phyloP scores from a whole-genome alignment of 495 filamentous ascomycete species.

The Talaromyces stipitatus region DNA sequence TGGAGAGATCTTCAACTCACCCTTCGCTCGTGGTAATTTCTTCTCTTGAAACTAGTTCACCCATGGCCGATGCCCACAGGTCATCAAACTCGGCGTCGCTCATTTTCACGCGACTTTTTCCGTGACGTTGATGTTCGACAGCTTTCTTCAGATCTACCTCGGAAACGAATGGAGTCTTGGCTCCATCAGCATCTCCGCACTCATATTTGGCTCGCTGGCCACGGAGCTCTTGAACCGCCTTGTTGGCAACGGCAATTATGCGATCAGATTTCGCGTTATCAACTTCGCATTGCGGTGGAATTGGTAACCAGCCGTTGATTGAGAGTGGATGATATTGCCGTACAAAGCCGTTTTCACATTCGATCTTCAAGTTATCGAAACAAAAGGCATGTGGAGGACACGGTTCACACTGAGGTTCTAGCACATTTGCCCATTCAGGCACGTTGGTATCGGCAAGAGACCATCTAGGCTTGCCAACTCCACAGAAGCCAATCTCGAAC shows the following conservation, averaged over 20 bases:
- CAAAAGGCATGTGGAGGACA: conserved; percentile 91
- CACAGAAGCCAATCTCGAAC: conserved; percentile 89
- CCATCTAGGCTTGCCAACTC: conserved; percentile 62
- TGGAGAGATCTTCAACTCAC: conserved; percentile 53
- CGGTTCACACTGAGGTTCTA: conserved; percentile 81
- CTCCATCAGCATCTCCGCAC: conserved; percentile 62
- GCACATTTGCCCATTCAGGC: conserved; percentile 57
- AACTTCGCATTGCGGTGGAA: conserved; percentile 89
- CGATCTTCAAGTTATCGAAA: conserved; percentile 64
- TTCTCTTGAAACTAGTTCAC: conserved; percentile 73
- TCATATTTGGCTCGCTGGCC: conserved; percentile 83
- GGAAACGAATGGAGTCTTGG: conserved; percentile 56
- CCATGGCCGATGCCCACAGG: conserved; percentile 78
- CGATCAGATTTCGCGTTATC: conserved; percentile 86
- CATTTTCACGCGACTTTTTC: conserved; percentile 75
- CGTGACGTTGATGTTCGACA: conserved; percentile 58
- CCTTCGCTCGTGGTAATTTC: conserved; percentile 68
- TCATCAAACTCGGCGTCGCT: conserved; percentile 85
- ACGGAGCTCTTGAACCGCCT: conserved; percentile 78
- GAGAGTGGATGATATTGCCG: conserved; percentile 78
- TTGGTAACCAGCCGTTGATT: conserved; percentile 69
- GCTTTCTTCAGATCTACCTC: conserved; percentile 70
- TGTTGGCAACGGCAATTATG: conserved; percentile 80
- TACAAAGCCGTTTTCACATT: conserved; percentile 82
- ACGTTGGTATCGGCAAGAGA: conserved; percentile 45